Percentiles rank a stretch among this genome's conserved stretches.
Evolutionary conservation across 2,329 filamentous ascomycete species (phyloP).

Genomic region (Phymatotrichopsis omnivora): DNA sequence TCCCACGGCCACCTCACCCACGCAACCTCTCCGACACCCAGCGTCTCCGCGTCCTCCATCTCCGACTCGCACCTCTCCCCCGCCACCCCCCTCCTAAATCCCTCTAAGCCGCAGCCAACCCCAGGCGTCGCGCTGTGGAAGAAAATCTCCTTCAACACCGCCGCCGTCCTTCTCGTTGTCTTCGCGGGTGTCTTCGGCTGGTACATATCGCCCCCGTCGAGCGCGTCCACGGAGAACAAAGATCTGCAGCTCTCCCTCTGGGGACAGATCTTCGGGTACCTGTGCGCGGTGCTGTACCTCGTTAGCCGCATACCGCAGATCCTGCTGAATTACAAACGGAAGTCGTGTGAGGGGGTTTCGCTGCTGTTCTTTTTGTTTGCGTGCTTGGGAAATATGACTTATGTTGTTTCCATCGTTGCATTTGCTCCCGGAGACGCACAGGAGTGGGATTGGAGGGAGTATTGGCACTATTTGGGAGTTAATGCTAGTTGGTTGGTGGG

Average conservation of each 20-base stretch:
- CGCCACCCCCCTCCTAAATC: constrained; percentile 64
- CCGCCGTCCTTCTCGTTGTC: constrained; percentile 70
- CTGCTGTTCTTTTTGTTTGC: constrained; percentile 96
- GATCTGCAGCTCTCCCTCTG: constrained; percentile 56
- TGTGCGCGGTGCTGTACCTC: constrained; percentile 82
- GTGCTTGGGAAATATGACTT: constrained; percentile 88
- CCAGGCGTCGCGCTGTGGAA: constrained; percentile 37
- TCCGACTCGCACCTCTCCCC: constrained; percentile 67
- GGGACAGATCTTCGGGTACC: constrained; percentile 87
- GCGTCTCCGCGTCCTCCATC: constrained; percentile 49
- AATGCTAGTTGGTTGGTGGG: constrained; percentile 87
- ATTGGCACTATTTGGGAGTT: constrained; percentile 73
- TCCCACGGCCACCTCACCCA: constrained; percentile 33
- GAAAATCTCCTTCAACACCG: constrained; percentile 59
- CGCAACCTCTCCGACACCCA: constrained; percentile 32
- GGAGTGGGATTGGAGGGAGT: constrained; percentile 57
- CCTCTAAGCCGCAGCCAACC: constrained; percentile 37
- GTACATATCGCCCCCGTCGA: constrained; percentile 50
- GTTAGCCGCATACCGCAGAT: constrained; percentile 83
- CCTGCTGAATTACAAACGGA: constrained; percentile 81
- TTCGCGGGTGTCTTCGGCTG: constrained; percentile 75
- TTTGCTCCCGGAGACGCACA: constrained; percentile 53
- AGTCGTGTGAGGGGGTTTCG: constrained; percentile 85
- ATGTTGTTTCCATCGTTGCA: constrained; percentile 82
- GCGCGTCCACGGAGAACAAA: constrained; percentile 35